Evolutionary conservation across 2,329 filamentous ascomycete species (phyloP), one percentile per base, ranked within the genome.

Genomic region (Venturia effusa): DNA sequence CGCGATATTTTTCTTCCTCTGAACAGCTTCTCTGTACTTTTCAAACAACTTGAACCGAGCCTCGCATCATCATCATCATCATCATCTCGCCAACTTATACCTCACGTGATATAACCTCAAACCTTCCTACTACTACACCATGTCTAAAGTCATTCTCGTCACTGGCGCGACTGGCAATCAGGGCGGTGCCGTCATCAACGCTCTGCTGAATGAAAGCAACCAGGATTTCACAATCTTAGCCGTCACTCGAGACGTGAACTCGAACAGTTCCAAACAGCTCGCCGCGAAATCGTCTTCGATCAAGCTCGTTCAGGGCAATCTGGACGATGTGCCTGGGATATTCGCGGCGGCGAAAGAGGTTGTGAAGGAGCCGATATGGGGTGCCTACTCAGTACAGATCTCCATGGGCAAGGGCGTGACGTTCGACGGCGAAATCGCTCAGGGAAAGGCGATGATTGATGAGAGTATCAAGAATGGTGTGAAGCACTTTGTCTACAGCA

Each of bases 341-440:
- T 85, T 87, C 68, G 66, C 73, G 17, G 75, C 74, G 54, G 80
- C 78, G 1, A 71, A 74, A 40, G 70, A 72, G n/a, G 71, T 74
- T 30, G 70, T 72, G 0, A 66, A 70, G 15, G 66, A 73, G 62
- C 74, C 77, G 1, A 78, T 86, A 64, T 84, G 81, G 79, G 84
- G 83, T 3, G 84, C 88, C 6, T 88, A 83, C 73, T 83, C 80
- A 27, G 84, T 88, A 0, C 84, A 66, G 41, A 76, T 84, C 55
- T 75, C 76, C 48, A 69, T 75, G 66, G 77, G 76, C 8, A 64
- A 64, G 39, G 62, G 62, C 30, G 62, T 64, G 27, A 61, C 59
- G 30, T 68, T 67, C 40, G 67, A 69, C 11, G 59, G 59, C 15
- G 74, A 77, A 66, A 72, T 74, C 64, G 37, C 61, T n/a, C 73